phyloP scores from a whole-genome alignment of 2,329 filamentous ascomycete species.

The Aspergillus carbonarius region DNA sequence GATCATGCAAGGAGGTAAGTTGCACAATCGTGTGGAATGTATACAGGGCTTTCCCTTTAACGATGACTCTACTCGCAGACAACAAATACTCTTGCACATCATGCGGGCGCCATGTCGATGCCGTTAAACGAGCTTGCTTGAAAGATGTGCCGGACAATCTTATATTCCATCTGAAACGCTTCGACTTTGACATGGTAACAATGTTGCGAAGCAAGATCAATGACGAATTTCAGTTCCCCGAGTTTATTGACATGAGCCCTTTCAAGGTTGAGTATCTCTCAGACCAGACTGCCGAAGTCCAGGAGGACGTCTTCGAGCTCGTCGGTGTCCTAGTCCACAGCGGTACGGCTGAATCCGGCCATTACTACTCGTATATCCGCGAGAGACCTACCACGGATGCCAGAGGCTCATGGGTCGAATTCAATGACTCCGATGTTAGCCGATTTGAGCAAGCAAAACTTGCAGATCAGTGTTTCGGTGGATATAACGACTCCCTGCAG shows the following conservation, averaged over 20 bases:
- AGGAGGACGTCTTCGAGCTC: constrained; percentile 81
- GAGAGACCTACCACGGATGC: constrained; percentile 63
- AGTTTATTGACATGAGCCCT: constrained; percentile 77
- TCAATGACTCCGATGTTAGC: constrained; percentile 85
- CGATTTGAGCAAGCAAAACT: constrained; percentile 73
- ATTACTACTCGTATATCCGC: constrained; percentile 95
- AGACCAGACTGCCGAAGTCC: constrained; percentile 54
- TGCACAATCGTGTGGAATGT: constrained; percentile 5
- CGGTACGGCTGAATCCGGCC: constrained; percentile 88
- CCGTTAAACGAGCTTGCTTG: constrained; percentile 86
- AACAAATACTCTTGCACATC: constrained; percentile 98
- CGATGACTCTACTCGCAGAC: constrained; percentile 51
- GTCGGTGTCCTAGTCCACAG: constrained; percentile 94
- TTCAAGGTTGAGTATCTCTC: constrained; percentile 87
- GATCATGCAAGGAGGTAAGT: constrained; percentile 81
- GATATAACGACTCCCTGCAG: constrained; percentile 56
- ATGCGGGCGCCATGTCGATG: constrained; percentile 85
- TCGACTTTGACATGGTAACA: constrained; percentile 57
- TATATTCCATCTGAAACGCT: constrained; percentile 83
- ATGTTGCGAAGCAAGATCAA: constrained; percentile 90
- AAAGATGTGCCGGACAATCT: constrained; percentile 92
- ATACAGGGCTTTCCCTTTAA: constrained; percentile 18
- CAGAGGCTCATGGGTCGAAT: constrained; percentile 73
- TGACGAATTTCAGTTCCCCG: constrained; percentile 86
- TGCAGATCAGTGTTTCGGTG: constrained; percentile 77